Base-by-base conservation (phyloP, 768 basidiomycete species). In the Hygrophoropsis aurantiaca region DNA sequence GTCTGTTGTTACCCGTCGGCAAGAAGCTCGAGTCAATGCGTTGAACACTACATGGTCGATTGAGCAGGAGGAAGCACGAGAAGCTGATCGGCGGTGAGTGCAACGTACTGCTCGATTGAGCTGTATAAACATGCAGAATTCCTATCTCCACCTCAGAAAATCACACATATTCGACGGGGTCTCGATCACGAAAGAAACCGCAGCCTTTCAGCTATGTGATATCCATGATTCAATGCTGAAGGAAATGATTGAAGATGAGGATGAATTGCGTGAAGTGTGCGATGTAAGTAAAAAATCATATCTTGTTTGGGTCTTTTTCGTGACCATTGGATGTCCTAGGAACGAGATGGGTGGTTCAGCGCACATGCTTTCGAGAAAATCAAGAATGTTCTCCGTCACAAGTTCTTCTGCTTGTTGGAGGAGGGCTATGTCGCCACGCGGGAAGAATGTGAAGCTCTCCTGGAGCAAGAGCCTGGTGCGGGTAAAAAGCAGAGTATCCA, bases 181-280 rank as follows among this genome's bases (percentile, higher is more conserved):
- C 48, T 80, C 79, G 6, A 66, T 92, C 38, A 82, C 85, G 37
- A 84, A 87, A 56, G 89, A 95, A 64, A 87, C 90, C 0, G 93
- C 92, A 1, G 90, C 92, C 15, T 99, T 91, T 69, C 97, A 98
- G 65, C 74, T 99, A 5, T 90, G 90, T 64, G 97, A 99, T 63
- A 88, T 99, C 53, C 68, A 75, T 6, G 97, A 99, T 61, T 82
- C 85, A 5, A 85, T 94, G 78, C 67, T 97, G 40, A 81, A 81
- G 54, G 74, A 74, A 30, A 85, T 94, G 80, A 90, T 98, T 42
- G 78, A 87, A 50, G 81, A 87, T 48, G 74, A 81, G 4, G 76
- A 81, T 13, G 85, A 81, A 37, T 68, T 88, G 15, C 79, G 84
- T 26, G 85, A 88, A 50, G 72, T 65, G 11, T 92, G 90, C 62